phyloP scores from a whole-genome alignment of 2,329 filamentous ascomycete genomes.

The Arthrobotrys musiformis region DNA sequence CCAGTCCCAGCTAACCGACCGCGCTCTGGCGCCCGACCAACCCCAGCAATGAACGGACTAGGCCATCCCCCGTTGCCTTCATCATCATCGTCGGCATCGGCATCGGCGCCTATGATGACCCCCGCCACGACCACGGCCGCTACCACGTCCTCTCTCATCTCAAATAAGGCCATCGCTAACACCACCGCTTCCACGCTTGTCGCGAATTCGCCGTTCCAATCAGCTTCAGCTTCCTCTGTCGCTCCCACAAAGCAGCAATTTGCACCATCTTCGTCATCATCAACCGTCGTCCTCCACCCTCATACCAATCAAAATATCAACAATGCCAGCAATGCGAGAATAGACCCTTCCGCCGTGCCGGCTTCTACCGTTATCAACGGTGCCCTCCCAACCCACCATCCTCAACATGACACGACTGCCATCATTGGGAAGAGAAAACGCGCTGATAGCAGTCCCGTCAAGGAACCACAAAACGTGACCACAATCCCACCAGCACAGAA shows the following conservation, averaged over 20 bases:
- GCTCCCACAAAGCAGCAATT: conserved; percentile 6
- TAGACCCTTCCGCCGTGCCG: not conserved
- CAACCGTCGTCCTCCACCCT: not conserved
- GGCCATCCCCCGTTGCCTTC: conserved; percentile 20
- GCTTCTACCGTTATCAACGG: conserved; percentile 5
- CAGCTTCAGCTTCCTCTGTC: not conserved
- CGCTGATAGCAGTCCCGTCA: conserved; percentile 50
- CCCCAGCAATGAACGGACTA: conserved; percentile 51
- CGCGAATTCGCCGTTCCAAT: conserved; percentile 13
- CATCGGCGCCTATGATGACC: conserved; percentile 16
- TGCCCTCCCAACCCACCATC: conserved; percentile 9
- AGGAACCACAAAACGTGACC: conserved; percentile 25
- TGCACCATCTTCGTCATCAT: conserved; percentile 24
- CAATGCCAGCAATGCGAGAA: not conserved
- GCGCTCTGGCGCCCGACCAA: conserved; percentile 24
- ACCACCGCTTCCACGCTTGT: no score
- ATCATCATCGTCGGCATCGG: conserved; percentile 3
- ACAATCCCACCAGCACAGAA: conserved; percentile 28
- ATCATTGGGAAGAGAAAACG: conserved; percentile 52
- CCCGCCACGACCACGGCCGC: not conserved
- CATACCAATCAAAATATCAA: conserved; percentile 1
- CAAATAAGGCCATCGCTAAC: not conserved
- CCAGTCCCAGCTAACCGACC: not conserved
- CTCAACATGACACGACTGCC: conserved; percentile 38
- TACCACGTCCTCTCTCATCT: conserved; percentile 14